Conservation (phyloP, 768 basidiomycete genomes). For the Phaeotremella skinneri region DNA sequence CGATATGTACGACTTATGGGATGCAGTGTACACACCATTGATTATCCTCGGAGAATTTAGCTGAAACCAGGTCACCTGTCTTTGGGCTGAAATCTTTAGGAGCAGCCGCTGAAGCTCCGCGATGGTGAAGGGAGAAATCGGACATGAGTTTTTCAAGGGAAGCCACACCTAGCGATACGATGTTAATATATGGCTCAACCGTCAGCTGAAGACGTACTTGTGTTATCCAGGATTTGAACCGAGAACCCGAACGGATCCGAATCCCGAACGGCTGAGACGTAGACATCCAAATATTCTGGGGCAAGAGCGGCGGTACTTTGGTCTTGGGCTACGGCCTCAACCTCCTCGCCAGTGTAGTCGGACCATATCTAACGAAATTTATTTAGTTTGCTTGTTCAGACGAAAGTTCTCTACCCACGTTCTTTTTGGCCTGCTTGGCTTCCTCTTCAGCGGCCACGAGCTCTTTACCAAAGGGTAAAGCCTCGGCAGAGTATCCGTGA, state of each 20-base stretch:
- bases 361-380: constrained; percentile 69
- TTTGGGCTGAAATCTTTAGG: constrained; percentile 74
- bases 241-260: constrained; percentile 69
- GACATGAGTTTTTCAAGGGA: constrained; percentile 89
- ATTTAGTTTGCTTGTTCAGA: neutral
- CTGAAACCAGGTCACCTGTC: constrained; percentile 85
- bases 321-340: constrained; percentile 55
- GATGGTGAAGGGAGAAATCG: constrained; percentile 86
- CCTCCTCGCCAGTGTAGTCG: constrained; percentile 68
- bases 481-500: constrained; percentile 82
- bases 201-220: constrained; percentile 59
- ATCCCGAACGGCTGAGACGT: constrained; percentile 81
- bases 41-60: constrained; percentile 78
- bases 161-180: constrained; percentile 66
- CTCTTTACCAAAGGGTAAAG: constrained; percentile 72
- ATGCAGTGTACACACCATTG: constrained; percentile 62
- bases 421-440: constrained; percentile 73
- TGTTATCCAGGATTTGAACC: constrained; percentile 86
- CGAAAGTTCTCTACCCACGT: too few species aligned
- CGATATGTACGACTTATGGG: neutral
- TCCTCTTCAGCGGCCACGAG: constrained; percentile 82
- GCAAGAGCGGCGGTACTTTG: constrained; percentile 58
- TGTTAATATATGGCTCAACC: neutral
- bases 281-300: constrained; percentile 85
- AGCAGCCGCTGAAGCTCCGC: constrained; percentile 58